Evolutionary conservation across 177 flowering plant genomes (phyloP).

Genomic region (Vitis hybrid): DNA sequence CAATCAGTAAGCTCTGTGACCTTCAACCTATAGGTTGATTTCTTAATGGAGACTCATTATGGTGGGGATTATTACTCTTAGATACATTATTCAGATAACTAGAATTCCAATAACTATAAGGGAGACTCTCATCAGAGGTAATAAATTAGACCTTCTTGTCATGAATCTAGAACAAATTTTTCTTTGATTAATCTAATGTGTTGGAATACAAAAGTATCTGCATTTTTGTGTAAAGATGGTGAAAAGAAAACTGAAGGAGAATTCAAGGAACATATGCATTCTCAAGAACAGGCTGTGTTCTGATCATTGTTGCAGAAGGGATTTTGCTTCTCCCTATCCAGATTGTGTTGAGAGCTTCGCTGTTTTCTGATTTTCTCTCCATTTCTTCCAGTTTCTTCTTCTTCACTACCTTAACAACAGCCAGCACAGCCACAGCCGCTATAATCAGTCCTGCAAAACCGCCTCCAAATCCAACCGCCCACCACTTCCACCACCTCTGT

Average conservation of each 20-base stretch:
- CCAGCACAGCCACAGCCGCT: constrained; percentile 24
- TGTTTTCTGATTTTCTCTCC: constrained; percentile 52
- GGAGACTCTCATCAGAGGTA: no score
- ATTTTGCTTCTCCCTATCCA: constrained; percentile 58
- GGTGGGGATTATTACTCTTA: no score
- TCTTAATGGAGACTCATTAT: no score
- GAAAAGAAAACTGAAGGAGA: no score
- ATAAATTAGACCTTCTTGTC: no score
- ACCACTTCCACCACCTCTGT: constrained; percentile 34
- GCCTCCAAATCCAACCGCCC: constrained; percentile 36
- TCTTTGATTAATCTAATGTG: no score
- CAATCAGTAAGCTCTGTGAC: constrained; percentile 41
- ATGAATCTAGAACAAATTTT: no score
- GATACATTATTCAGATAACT: no score
- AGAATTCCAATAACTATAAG: no score
- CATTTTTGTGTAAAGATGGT: no score
- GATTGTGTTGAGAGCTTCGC: constrained; percentile 42
- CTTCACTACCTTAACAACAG: constrained; percentile 18
- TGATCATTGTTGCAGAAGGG: constrained; percentile 58
- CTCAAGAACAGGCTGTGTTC: constrained; percentile 69
- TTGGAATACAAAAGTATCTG: no score
- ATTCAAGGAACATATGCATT: constrained; percentile 28
- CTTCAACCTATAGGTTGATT: constrained; percentile 40
- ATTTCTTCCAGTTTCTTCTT: constrained; percentile 35
- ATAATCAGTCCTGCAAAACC: constrained; percentile 39